Percentiles rank a stretch among this genome's conserved stretches.
Evolutionary conservation across 2,329 filamentous ascomycete species (phyloP).

Genomic region (Ascochyta koolunga): DNA sequence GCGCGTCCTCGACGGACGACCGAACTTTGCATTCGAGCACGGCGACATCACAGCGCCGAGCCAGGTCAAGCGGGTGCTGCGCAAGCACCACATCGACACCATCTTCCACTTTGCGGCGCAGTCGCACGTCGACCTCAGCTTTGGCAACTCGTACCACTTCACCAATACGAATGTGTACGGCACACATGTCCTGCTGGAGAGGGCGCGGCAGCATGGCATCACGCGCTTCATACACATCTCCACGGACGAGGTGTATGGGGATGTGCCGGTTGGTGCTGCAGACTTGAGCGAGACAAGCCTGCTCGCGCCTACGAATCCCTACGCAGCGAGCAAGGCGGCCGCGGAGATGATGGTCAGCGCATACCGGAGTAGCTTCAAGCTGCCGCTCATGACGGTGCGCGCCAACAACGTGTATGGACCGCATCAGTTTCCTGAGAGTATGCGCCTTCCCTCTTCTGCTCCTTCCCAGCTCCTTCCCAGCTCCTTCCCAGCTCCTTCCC

Average conservation of each 20-base stretch:
- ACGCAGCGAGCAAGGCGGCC: conserved; percentile 79
- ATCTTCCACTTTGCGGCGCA: conserved; percentile 87
- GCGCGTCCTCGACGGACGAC: conserved; percentile 66
- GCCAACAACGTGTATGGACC: conserved; percentile 88
- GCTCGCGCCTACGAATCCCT: conserved; percentile 80
- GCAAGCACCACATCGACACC: conserved; percentile 75
- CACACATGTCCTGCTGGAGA: conserved; percentile 82
- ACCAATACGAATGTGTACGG: conserved; percentile 83
- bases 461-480: conserved; percentile 16
- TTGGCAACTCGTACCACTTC: conserved; percentile 81
- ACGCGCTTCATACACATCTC: conserved; percentile 80
- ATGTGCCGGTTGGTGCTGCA: conserved; percentile 73
- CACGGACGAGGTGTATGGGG: conserved; percentile 85
- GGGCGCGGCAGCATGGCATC: conserved; percentile 73
- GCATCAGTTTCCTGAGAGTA: conserved; percentile 83
- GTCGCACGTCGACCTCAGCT: conserved; percentile 82
- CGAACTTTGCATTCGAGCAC: conserved; percentile 80
- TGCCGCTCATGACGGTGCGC: conserved; percentile 79
- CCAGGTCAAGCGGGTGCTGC: conserved; percentile 73
- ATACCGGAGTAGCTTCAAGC: conserved; percentile 82
- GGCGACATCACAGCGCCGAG: conserved; percentile 76
- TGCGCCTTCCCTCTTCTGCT: conserved; percentile 48
- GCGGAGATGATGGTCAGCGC: conserved; percentile 87
- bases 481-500: conserved; percentile 12
- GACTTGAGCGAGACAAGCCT: conserved; percentile 76